Base-by-base conservation (phyloP, 345 rosid genomes). In the Dimocarpus longan region DNA sequence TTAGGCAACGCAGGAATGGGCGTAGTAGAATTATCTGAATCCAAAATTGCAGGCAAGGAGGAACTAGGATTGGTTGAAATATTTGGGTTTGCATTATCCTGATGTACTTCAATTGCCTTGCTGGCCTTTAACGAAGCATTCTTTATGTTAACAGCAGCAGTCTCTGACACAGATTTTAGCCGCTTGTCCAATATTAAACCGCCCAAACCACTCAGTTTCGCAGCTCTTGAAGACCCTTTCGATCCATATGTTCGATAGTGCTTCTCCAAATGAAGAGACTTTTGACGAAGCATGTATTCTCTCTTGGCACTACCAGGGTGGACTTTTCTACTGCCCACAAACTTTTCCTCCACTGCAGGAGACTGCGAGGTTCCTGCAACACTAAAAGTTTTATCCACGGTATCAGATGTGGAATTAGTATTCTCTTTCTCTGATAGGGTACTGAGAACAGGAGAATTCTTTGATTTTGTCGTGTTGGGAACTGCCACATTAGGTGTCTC, bases 231-330 rank as follows among this genome's bases (percentile, higher is more conserved):
- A 68, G 88, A 86, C 56, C 88, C 89, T 84, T 88, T 92, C 72
- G 89, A 81, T 62, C 92, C 93, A 83, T 89, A 87, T 2, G 88
- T 80, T 39, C 89, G 87, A 67, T 81, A 84, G 81, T 83, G 82
- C 79, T 90, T 91, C 85, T 91, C 93, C 65, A 86, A 74, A 85
- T 92, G 96, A 76, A 88, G 83, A 56, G 97, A 87, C 78, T 91
- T 95, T 74, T 93, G 97, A 56, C 95, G 86, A 43, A 88, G 90
- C 50, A 90, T 84, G 65, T 82, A 84, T 72, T 95, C 98, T 85
- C 92, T 91, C 85, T 89, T 93, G 77, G 86, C 77, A 37, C 86
- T 83, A 74, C 86, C 81, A 44, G 89, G 82, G 81, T 86, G 90
- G 67, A 67, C 85, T 87, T 91, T 95, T 80, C 93, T 90, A 76